phyloP scores from a whole-genome alignment of 2,329 filamentous ascomycete genomes.

The Alternaria conjuncta region DNA sequence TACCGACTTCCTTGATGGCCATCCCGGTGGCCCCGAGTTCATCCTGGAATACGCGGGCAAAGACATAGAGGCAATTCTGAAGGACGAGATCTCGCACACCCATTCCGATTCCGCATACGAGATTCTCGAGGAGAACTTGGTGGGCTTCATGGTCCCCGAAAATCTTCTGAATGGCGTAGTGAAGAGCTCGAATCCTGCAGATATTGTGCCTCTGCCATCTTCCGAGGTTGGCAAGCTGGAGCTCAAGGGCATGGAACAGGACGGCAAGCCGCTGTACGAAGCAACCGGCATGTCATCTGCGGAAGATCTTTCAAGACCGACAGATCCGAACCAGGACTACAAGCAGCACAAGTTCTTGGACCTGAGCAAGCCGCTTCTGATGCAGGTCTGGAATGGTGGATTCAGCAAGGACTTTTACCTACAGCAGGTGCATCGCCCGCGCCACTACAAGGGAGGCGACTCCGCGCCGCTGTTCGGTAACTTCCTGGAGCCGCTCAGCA shows the following conservation, averaged over 20 bases:
- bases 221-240: slow-evolving; percentile 57
- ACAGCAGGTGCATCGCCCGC: slow-evolving; percentile 91
- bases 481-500: slow-evolving; percentile 95
- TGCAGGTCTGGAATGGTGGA: slow-evolving; percentile 85
- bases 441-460: slow-evolving; percentile 91
- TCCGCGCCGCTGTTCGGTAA: slow-evolving; percentile 97
- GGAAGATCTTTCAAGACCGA: slow-evolving; percentile 86
- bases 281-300: slow-evolving; percentile 86
- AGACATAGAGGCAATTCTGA: slow-evolving; percentile 82
- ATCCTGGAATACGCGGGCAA: slow-evolving; percentile 89
- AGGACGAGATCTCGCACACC: slow-evolving; percentile 79
- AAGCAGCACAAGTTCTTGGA: slow-evolving; percentile 94
- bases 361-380: slow-evolving; percentile 79
- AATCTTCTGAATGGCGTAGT: slow-evolving; percentile 60
- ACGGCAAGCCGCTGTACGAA: slow-evolving; percentile 59
- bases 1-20: slow-evolving; percentile 86
- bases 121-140: slow-evolving; percentile 82
- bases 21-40: slow-evolving; percentile 88
- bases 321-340: slow-evolving; percentile 77
- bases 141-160: slow-evolving; percentile 77
- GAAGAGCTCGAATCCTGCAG: slow-evolving; percentile 55
- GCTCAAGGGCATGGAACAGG: slow-evolving; percentile 55
- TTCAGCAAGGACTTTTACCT: slow-evolving; percentile 97
- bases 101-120: slow-evolving; percentile 97
- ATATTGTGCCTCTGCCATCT: slow-evolving; percentile 61